Conservation (phyloP, 2,329 filamentous ascomycete species). For the Reticulascus tulasneorum region DNA sequence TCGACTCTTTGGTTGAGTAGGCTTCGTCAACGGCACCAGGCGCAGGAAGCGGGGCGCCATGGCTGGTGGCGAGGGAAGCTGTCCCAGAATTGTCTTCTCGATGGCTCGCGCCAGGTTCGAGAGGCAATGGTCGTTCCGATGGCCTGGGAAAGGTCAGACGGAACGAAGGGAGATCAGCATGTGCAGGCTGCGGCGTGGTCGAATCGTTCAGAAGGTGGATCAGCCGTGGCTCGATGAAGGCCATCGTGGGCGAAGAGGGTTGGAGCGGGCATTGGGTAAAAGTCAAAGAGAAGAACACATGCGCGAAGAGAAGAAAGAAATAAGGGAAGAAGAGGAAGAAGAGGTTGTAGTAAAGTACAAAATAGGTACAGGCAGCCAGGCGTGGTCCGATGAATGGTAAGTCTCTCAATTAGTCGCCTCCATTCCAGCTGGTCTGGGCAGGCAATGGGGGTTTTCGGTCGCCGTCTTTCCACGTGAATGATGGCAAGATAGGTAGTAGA, state of each 20-base stretch:
- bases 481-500: no score
- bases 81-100: conserved; percentile 30
- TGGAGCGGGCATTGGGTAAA: conserved; percentile 32
- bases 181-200: conserved; percentile 42
- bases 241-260: conserved; percentile 42
- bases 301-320: conserved; percentile 4
- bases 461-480: no score
- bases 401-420: no score
- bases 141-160: conserved; percentile 37
- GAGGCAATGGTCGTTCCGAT: conserved; percentile 43
- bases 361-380: conserved; percentile 9
- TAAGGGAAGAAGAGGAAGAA: conserved; percentile 11
- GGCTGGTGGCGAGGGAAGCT: conserved; percentile 12
- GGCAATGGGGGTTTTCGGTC: no score
- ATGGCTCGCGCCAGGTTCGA: conserved; percentile 46
- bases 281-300: conserved; percentile 9
- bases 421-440: no score
- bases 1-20: conserved; percentile 5
- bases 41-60: conserved; percentile 6
- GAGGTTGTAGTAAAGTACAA: conserved; percentile 10
- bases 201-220: conserved; percentile 62
- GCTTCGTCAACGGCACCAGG: conserved; percentile 9
- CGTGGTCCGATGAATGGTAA: no score
- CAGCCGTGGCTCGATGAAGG: conserved; percentile 63
- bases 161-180: conserved; percentile 52